Base-by-base conservation (phyloP, 2,329 filamentous ascomycete species). In the Penicillium polonicum region DNA sequence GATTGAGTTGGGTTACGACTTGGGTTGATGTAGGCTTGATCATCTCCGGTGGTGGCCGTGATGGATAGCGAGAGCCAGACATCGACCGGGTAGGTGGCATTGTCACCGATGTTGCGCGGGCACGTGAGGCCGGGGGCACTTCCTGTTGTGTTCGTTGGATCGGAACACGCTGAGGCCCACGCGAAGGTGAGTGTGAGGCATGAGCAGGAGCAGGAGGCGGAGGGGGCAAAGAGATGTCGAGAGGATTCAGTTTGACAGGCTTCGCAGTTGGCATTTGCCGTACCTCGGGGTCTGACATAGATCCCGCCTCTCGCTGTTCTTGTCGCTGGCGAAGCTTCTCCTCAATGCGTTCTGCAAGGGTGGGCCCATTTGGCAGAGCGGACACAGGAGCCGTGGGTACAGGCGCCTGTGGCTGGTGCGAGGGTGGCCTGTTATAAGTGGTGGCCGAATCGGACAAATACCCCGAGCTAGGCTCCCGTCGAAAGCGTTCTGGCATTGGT, bases 311-410 rank as follows among this genome's bases (percentile, higher is more conserved):
- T 36, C 66, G 65, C 27, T 58, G 62, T 43, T 72, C 67, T 35
- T 70, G 70, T 45, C 71, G 67, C 33, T 61, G 62, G 27, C 67
- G 63, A 17, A 74, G 62, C 44, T 74, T 74, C 59, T 73, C 70
- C 44, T 74, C 71, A n/a, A 72, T 53, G 35, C 70, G 65, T 50
- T 73, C 70, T 6, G 72, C 71, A 44, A 74, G 59, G 17, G 62
- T 66, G 15, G 54, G 65, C 17, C 51, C 59, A 27, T 48, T 57
- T 41, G 57, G 29, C 31, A 41, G 57, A 62, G 19, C 36, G 19
- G 53, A 17, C n/a, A 33, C 48, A n/a, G 61, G 57, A 5, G 19
- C 45, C 6, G 36, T 39, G 33, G 62, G 19, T 13, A 53, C 39
- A 36, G 46, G 46, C 15, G 31, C 38, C 12, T 52, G 21, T 9